Evolutionary conservation across 2,329 filamentous ascomycete species (phyloP), one percentile per base, ranked within the genome.

Genomic region (Akanthomyces uredinophilus): DNA sequence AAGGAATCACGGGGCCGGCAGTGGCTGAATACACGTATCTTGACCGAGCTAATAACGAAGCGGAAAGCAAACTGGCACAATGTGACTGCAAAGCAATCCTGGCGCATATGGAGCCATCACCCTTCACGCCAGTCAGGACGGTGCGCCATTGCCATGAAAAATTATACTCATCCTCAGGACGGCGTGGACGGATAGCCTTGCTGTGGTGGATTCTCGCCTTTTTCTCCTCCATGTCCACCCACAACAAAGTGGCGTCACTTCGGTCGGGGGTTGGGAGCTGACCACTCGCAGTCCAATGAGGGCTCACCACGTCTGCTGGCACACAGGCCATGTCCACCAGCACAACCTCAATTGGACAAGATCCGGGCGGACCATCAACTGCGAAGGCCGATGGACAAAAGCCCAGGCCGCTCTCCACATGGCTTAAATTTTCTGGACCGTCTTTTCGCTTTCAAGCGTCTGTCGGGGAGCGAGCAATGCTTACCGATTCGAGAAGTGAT

Each of bases 251-350:
- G 60, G 60, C 60, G 60, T 55, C 60, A 50, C 37, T 62, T 24
- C 32, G 51, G 57, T 56, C 43, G 44, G 61, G 47, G 51, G 61
- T 50, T 60, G 50, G 55, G 39, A 55, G 61, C 55, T 55, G 55
- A 60, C 55, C 47, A 32, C 41, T 22, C 52, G 32, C 51, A 56
- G 61, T 16, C 61, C 61, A 63, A 63, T 63, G 61, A 63, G 61
- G 32, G 56, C 35, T 55, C 50, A 60, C 61, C 61, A 63, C 61
- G 61, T 63, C 51, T 63, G 55, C 56, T 63, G 56, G 46, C 61
- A 60, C 61, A 63, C 56, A 39, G 54, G 50, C 53, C 46, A 62
- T 52, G 47, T 58, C 60, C 60, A 58, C 60, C 60, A 52, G 53
- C 46, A 51, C 46, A 39, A 47, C 46, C 46, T 51, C 60, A 47